These are phyloP conservation scores for Zancudomyces culisetae DNA, from an alignment of 371 early-diverging fungal species.

Conservation along the genomic window DNA sequence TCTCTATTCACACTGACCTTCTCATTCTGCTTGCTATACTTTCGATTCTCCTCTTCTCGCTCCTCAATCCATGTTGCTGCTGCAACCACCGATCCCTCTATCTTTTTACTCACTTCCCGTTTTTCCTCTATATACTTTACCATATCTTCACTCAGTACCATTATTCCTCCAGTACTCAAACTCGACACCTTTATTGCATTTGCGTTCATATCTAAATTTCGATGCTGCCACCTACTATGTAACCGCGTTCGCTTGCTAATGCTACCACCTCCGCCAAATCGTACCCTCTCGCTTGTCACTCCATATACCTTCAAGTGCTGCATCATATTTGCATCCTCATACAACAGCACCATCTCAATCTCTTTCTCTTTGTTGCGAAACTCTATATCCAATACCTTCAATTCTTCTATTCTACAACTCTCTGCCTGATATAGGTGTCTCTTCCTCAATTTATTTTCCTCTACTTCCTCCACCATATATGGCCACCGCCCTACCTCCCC, in stretches of 20 bases:
- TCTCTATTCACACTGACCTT: background rate
- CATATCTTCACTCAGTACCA: constrained; percentile 49
- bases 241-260: constrained; percentile 13
- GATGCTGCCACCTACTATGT: constrained; percentile 29
- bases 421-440: background rate
- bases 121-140: constrained; percentile 32
- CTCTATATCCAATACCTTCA: constrained; percentile 40
- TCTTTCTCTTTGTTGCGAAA: constrained; percentile 33
- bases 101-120: constrained; percentile 6
- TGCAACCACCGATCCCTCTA: constrained; percentile 5
- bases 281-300: constrained; percentile 17
- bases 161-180: constrained; percentile 38
- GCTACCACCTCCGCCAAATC: background rate
- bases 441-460: background rate
- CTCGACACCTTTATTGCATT: constrained; percentile 33
- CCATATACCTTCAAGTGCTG: constrained; percentile 46
- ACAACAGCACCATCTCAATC: constrained; percentile 49
- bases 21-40: background rate
- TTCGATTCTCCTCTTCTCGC: background rate
- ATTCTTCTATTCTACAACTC: constrained; percentile 39
- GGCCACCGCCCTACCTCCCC: constrained; percentile 12
- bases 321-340: constrained; percentile 43
- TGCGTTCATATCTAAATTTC: constrained; percentile 26
- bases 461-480: background rate
- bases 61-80: constrained; percentile 16